Evolutionary conservation across 306 rosid genomes (phyloP).

Genomic region (Quillaja saponaria): DNA sequence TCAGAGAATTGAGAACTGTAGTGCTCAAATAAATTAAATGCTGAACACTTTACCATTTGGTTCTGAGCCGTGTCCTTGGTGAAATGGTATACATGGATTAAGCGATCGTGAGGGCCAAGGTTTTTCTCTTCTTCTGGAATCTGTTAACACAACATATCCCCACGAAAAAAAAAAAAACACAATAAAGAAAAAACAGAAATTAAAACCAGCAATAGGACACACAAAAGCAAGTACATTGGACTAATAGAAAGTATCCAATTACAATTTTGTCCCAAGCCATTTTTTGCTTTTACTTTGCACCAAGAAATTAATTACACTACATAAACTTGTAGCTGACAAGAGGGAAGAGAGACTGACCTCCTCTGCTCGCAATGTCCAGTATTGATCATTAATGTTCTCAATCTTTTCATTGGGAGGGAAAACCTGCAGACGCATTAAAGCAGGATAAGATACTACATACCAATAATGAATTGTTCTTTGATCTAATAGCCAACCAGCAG

Average conservation of each 20-base stretch:
- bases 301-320: conserved; percentile 22
- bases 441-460: conserved; percentile 19
- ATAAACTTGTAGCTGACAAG: not conserved
- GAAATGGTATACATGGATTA: conserved; percentile 87
- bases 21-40: conserved; percentile 9
- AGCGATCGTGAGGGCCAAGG: conserved; percentile 68
- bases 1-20: conserved; percentile 18
- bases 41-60: conserved; percentile 54
- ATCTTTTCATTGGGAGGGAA: conserved; percentile 83
- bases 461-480: conserved; percentile 1
- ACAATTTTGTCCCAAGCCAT: not conserved
- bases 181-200: not conserved
- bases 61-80: conserved; percentile 79
- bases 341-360: conserved; percentile 56
- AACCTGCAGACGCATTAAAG: conserved; percentile 49
- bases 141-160: conserved; percentile 35
- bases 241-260: not conserved
- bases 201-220: not conserved
- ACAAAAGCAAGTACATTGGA: not conserved
- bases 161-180: not conserved
- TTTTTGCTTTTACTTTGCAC: conserved; percentile 5
- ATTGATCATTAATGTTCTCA: conserved; percentile 84
- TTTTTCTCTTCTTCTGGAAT: conserved; percentile 87
- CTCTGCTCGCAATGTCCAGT: conserved; percentile 93
- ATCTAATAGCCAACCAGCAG: not conserved